A percentile compares a stretch with the other conserved stretches of the same genome.
Conservation (phyloP, 768 basidiomycete genomes). For the Kwoniella botswanensis region DNA sequence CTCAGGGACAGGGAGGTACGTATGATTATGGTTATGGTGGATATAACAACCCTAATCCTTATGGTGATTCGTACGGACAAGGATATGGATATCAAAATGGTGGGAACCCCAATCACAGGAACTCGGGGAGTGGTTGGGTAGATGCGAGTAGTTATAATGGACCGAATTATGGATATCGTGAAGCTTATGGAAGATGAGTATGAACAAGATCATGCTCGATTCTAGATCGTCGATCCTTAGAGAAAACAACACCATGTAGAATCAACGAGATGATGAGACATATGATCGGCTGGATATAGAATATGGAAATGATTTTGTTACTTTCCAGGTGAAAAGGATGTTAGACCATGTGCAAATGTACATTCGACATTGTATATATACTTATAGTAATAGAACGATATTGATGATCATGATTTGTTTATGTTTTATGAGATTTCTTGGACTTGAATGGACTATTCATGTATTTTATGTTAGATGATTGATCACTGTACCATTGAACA, state of each 20-base stretch:
- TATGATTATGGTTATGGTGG: conserved; percentile 6
- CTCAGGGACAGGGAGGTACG: background rate
- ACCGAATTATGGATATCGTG: conserved; percentile 22
- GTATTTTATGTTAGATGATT: too few relatives aligned
- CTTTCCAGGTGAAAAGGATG: background rate
- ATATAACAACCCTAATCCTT: background rate
- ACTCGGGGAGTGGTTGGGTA: conserved; percentile 17
- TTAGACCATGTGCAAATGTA: background rate
- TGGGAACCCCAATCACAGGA: conserved; percentile 9
- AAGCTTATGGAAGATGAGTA: conserved; percentile 25
- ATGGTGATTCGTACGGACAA: background rate
- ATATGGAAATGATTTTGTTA: background rate
- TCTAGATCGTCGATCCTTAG: background rate
- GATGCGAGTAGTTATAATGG: conserved; percentile 24
- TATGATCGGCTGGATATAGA: too few relatives aligned
- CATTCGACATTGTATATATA: background rate
- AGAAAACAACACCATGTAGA: background rate
- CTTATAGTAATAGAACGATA: background rate
- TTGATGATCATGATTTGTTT: background rate
- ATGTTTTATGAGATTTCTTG: too few relatives aligned
- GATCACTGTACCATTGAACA: too few relatives aligned
- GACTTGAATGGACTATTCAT: background rate
- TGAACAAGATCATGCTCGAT: background rate
- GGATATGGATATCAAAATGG: conserved; percentile 20
- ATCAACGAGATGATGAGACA: too few relatives aligned